Conservation (phyloP, 257 asterid genomes). For the Scutellaria minor region DNA sequence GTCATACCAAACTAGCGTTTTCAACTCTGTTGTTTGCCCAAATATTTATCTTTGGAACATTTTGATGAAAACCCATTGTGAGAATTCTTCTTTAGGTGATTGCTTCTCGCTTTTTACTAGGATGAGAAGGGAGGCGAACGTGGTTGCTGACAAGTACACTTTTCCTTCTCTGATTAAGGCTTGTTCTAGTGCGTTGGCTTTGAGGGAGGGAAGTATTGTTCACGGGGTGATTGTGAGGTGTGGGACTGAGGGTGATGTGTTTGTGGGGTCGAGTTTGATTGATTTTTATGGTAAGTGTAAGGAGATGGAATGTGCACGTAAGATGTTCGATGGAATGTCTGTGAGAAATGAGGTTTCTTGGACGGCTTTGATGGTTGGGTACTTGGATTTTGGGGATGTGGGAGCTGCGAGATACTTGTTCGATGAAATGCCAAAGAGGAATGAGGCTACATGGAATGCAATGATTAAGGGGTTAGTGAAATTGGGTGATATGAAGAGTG, state of each 20-base stretch:
- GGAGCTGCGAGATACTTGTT: conserved; percentile 52
- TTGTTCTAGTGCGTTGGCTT: conserved; percentile 49
- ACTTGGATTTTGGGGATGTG: conserved; percentile 50
- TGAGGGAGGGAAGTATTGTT: conserved; percentile 63
- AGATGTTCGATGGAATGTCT: conserved; percentile 63
- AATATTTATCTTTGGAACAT: conserved; percentile 69
- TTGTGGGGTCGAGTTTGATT: conserved; percentile 69
- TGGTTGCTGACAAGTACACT: conserved; percentile 62
- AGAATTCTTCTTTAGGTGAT: conserved; percentile 38
- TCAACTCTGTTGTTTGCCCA: conserved; percentile 54
- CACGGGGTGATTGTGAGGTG: conserved; percentile 62
- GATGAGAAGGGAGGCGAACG: conserved; percentile 45
- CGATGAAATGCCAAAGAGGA: conserved; percentile 69
- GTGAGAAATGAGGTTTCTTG: conserved; percentile 64
- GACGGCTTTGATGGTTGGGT: conserved; percentile 74
- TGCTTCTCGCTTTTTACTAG: conserved; percentile 49
- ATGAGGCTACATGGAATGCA: conserved; percentile 66
- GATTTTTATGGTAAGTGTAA: conserved; percentile 75
- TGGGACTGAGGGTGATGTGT: conserved; percentile 59
- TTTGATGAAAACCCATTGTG: conserved; percentile 54
- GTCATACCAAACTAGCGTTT: conserved; percentile 52
- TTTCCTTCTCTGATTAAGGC: conserved; percentile 65
- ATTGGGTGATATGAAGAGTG: conserved; percentile 60
- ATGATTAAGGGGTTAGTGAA: conserved; percentile 62
- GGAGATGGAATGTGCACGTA: conserved; percentile 57